phyloP scores from a whole-genome alignment of 148 eudicot species.

The Heliosperma pusillum region DNA sequence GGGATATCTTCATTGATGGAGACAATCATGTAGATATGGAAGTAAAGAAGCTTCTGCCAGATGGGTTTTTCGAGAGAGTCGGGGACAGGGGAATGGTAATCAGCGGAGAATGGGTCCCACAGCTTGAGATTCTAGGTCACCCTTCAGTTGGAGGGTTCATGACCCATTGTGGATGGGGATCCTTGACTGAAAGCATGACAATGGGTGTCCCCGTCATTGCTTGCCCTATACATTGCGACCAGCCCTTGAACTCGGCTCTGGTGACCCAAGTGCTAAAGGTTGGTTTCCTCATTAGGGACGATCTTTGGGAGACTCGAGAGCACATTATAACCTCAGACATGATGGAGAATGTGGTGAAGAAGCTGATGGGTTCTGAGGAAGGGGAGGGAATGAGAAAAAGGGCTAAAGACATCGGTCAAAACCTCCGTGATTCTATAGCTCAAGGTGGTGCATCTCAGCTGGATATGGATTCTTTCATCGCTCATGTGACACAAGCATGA shows the following conservation, averaged over 20 bases:
- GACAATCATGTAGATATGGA: neutral
- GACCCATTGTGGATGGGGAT: conserved; percentile 15
- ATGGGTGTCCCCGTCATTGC: conserved; percentile 16
- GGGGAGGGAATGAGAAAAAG: conserved; percentile 39
- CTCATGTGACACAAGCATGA: conserved; percentile 38
- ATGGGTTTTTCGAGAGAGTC: conserved; percentile 3
- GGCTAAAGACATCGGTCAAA: conserved; percentile 30
- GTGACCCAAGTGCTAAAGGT: conserved; percentile 31
- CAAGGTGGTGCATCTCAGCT: conserved; percentile 34
- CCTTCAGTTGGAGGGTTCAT: conserved; percentile 16
- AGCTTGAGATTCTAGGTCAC: conserved; percentile 10
- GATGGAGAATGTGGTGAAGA: conserved; percentile 28
- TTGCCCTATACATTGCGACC: conserved; percentile 6
- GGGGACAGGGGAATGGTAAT: conserved; percentile 8
- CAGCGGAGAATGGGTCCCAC: conserved; percentile 10
- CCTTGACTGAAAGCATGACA: conserved; percentile 10
- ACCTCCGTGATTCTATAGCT: conserved; percentile 17
- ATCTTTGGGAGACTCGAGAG: conserved; percentile 27
- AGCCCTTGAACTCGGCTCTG: conserved; percentile 40
- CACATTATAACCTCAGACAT: conserved; percentile 26
- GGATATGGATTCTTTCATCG: conserved; percentile 47
- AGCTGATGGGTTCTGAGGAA: conserved; percentile 35
- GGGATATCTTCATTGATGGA: neutral
- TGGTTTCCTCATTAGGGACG: conserved; percentile 35
- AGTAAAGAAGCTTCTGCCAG: neutral